Base-by-base conservation (phyloP, 2,329 filamentous ascomycete genomes). In the Scorias spongiosa region DNA sequence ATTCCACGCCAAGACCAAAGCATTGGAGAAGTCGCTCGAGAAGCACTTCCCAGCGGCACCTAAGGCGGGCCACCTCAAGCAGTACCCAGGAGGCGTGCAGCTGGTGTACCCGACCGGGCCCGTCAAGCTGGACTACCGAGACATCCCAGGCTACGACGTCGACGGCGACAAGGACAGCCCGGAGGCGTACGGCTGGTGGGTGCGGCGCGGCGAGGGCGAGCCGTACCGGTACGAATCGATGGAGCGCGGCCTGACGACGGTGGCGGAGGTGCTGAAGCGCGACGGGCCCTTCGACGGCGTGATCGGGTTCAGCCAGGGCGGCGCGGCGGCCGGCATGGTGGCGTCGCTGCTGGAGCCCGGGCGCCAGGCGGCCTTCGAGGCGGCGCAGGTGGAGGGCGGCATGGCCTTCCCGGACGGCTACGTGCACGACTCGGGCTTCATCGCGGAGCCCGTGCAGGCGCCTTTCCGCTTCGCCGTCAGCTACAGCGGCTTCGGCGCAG, bases 1-100 rank as follows among this genome's bases (percentile, higher is more conserved):
- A 49, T 95, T 95, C 74, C 81, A 78, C 60, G 76, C 81, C 62
- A 95, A 95, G 68, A 93, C 85, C 39, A 84, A 86, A 61, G 85
- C 85, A 10, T 70, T 95, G 1, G 78, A 87, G 54, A 94, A 95
- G 63, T 69, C 80, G 43, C 74, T 95, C 45, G 63, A 69, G 48
- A 94, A 93, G 58, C 67, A 76, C 26, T 81, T 95, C 49, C 73
- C 76, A 8, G 63, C 72, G 2, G 72, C 79, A 39, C 65, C 74
- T 44, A 67, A 68, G 52, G 60, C 75, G 1, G 57, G 58, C 29
- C 53, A 55, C 42, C 50, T 63, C 6, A 47, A 50, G 29, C 32
- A 49, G 2, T 59, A 57, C 45, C 60, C 63, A 1, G 67, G 65
- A 18, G 58, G 59, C 28, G 56, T 68, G n/a, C 55, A 66, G 14